These are phyloP conservation scores for Fusarium proliferatum DNA, from an alignment of 2,329 filamentous ascomycete genomes.

Conservation along the genomic window DNA sequence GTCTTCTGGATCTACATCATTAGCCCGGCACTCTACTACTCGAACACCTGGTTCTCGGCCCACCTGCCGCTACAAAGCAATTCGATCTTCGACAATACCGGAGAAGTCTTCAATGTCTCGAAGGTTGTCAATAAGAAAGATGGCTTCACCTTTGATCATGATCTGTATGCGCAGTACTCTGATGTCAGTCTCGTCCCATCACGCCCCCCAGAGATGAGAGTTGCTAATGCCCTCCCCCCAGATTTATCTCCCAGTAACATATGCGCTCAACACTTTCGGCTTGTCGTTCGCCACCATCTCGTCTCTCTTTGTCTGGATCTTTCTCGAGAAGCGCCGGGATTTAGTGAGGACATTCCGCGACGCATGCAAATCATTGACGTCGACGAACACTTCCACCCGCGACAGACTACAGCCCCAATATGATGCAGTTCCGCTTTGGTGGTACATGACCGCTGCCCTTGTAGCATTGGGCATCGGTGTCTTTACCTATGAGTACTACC, in stretches of 20 bases:
- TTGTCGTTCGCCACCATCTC: slow-evolving; percentile 64
- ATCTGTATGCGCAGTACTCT: slow-evolving; percentile 62
- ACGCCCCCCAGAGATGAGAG: rapidly evolving
- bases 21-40: slow-evolving; percentile 58
- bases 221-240: neutral
- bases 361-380: neutral
- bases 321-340: slow-evolving; percentile 46
- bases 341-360: slow-evolving; percentile 24
- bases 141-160: slow-evolving; percentile 57
- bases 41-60: slow-evolving; percentile 61
- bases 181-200: slow-evolving; percentile 47
- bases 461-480: slow-evolving; percentile 43
- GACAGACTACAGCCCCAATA: slow-evolving; percentile 31
- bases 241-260: slow-evolving; percentile 58
- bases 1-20: slow-evolving; percentile 61
- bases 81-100: slow-evolving; percentile 66
- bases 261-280: slow-evolving; percentile 61
- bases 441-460: slow-evolving; percentile 38
- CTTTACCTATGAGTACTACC: slow-evolving; percentile 47
- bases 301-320: slow-evolving; percentile 48
- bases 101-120: slow-evolving; percentile 59
- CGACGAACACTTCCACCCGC: neutral
- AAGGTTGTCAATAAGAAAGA: slow-evolving; percentile 58
- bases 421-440: slow-evolving; percentile 39
- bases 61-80: slow-evolving; percentile 64